These are phyloP conservation scores for Cytospora chrysosperma DNA, from an alignment of 2,329 filamentous ascomycete species.

Conservation along the genomic window DNA sequence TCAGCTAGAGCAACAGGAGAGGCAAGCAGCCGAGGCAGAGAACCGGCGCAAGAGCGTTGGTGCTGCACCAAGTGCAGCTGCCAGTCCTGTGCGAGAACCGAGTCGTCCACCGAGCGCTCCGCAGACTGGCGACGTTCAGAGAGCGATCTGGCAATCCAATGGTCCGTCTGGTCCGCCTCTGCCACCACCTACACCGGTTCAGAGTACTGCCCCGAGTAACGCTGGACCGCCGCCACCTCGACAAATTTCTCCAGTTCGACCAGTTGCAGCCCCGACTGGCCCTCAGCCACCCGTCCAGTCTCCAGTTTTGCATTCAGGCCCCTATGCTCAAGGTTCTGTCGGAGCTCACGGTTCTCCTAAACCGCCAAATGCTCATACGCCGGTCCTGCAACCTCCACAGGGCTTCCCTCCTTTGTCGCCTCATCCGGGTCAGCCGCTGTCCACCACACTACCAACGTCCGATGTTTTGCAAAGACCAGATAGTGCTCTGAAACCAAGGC, in stretches of 20 bases:
- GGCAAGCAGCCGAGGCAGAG: slow-evolving; percentile 27
- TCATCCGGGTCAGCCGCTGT: slow-evolving; percentile 30
- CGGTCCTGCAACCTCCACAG: slow-evolving; percentile 42
- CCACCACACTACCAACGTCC: slow-evolving; percentile 28
- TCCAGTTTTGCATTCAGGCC: slow-evolving; percentile 2
- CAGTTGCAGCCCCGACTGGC: slow-evolving; percentile 12
- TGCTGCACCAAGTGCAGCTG: slow-evolving; percentile 12
- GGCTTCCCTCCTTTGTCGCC: slow-evolving; percentile 33
- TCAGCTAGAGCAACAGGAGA: slow-evolving; percentile 56
- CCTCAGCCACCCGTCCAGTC: slow-evolving; percentile 16
- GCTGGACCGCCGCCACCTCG: slow-evolving; percentile 1
- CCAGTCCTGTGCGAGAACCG: neutral
- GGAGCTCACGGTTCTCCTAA: slow-evolving; percentile 13
- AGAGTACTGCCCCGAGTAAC: slow-evolving; percentile 11
- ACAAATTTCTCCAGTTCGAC: slow-evolving; percentile 5
- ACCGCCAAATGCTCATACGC: slow-evolving; percentile 24
- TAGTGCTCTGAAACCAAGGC: slow-evolving; percentile 32
- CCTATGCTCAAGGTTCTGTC: neutral
- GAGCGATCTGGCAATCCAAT: slow-evolving; percentile 18
- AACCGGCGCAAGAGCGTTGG: slow-evolving; percentile 21
- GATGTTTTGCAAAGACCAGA: slow-evolving; percentile 38
- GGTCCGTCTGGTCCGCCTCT: slow-evolving; percentile 16
- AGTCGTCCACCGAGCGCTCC: slow-evolving; percentile 16
- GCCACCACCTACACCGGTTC: slow-evolving; percentile 13
- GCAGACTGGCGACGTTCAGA: slow-evolving; percentile 5